A percentile compares a stretch with the other conserved stretches of the same genome.
Conservation (phyloP, 768 basidiomycete species). For the Coprinellus aureogranulatus region DNA sequence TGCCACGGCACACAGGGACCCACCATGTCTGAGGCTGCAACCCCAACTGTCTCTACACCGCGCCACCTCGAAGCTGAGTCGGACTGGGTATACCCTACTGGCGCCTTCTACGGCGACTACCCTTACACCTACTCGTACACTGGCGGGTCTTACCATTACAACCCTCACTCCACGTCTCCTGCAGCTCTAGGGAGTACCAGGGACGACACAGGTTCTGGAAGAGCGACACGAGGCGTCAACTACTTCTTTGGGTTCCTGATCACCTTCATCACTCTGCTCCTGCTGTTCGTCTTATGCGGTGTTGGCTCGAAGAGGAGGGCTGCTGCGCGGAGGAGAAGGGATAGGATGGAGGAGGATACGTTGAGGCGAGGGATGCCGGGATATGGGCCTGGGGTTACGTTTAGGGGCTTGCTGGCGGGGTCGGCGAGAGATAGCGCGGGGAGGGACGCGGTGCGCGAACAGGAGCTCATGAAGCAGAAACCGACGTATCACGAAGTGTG, state of each 20-base stretch:
- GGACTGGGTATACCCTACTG: neutral
- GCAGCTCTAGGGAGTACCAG: neutral
- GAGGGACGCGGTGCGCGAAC: neutral
- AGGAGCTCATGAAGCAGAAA: conserved; percentile 6
- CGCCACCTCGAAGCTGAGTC: neutral
- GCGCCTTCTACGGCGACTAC: neutral
- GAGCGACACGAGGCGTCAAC: conserved; percentile 32
- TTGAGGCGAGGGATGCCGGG: too few species aligned
- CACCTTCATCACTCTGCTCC: conserved; percentile 44
- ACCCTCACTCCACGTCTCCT: neutral
- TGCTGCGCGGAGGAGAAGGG: conserved; percentile 23
- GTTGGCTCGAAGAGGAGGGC: conserved; percentile 44
- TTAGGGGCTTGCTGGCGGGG: conserved; percentile 2
- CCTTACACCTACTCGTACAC: neutral
- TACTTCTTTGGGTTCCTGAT: conserved; percentile 56
- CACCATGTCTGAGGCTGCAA: neutral
- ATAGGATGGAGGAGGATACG: conserved; percentile 15
- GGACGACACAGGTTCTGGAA: neutral
- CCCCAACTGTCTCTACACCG: neutral
- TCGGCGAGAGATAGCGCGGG: conserved; percentile 3
- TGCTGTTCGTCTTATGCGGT: conserved; percentile 52
- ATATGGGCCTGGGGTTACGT: too few species aligned
- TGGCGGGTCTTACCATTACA: neutral
- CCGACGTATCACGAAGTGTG: conserved; percentile 6
- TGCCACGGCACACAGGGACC: neutral